Percentiles rank a stretch among this genome's conserved stretches.
phyloP scores from a whole-genome alignment of 805 yeast species.

The Pichia californica region DNA sequence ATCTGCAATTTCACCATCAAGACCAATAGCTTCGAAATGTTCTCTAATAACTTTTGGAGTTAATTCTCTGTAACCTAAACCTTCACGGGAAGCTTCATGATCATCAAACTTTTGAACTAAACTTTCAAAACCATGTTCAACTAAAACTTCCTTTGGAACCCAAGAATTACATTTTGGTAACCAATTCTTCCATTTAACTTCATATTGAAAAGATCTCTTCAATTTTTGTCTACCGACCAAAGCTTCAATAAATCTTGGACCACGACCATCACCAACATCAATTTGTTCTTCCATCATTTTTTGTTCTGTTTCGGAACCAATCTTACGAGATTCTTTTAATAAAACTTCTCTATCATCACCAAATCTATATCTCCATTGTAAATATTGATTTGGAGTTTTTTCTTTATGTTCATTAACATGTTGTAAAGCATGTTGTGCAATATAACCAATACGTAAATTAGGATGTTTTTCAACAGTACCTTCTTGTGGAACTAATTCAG shows the following conservation, averaged over 20 bases:
- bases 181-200: slow-evolving; percentile 89
- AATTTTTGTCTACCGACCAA: slow-evolving; percentile 95
- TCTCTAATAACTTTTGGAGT: slow-evolving; percentile 88
- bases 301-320: slow-evolving; percentile 65
- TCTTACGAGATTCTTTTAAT: slow-evolving; percentile 85
- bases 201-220: slow-evolving; percentile 95
- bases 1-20: slow-evolving; percentile 97
- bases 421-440: slow-evolving; percentile 97
- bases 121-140: slow-evolving; percentile 83
- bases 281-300: slow-evolving; percentile 71
- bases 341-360: slow-evolving; percentile 98
- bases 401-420: slow-evolving; percentile 97
- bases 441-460: slow-evolving; percentile 94
- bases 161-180: slow-evolving; percentile 90
- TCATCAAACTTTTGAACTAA: slow-evolving; percentile 95
- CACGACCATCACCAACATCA: slow-evolving; percentile 76
- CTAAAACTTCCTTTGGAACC: slow-evolving; percentile 77
- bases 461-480: slow-evolving; percentile 98
- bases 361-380: slow-evolving; percentile 96
- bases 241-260: slow-evolving; percentile 85
- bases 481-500: slow-evolving; percentile 75
- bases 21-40: slow-evolving; percentile 95
- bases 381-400: slow-evolving; percentile 94
- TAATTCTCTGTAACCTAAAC: slow-evolving; percentile 95
- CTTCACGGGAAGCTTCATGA: slow-evolving; percentile 98